Percentiles rank a stretch among this genome's conserved stretches.
Conservation (phyloP, 2,329 filamentous ascomycete genomes). For the Emergomyces pasteurianus region DNA sequence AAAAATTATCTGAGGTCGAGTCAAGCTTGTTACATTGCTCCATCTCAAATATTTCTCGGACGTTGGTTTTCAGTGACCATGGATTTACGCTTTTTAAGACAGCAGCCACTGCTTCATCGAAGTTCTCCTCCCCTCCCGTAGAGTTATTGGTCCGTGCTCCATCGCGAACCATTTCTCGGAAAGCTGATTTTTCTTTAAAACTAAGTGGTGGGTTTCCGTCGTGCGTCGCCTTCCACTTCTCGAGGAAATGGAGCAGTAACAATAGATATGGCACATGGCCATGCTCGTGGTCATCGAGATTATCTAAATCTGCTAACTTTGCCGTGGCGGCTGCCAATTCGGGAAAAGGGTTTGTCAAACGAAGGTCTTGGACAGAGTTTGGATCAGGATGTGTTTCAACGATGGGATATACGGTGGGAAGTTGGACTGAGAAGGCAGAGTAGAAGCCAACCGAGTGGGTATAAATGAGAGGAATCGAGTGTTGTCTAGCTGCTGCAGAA, state of each 20-base stretch:
- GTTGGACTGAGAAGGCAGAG: conserved; percentile 68
- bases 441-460: conserved; percentile 89
- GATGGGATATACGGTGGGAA: conserved; percentile 74
- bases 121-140: conserved; percentile 92
- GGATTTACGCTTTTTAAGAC: conserved; percentile 76
- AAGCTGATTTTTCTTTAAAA: conserved; percentile 78
- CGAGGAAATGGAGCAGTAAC: conserved; percentile 69
- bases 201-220: conserved; percentile 55
- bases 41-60: conserved; percentile 70
- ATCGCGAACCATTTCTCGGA: conserved; percentile 57
- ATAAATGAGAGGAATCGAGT: conserved; percentile 63
- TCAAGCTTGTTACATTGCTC: conserved; percentile 42
- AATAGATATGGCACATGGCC: conserved; percentile 84
- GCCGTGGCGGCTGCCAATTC: conserved; percentile 59
- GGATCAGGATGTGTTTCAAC: conserved; percentile 93
- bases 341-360: conserved; percentile 74
- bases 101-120: conserved; percentile 77
- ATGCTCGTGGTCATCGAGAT: conserved; percentile 65
- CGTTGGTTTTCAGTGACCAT: conserved; percentile 53
- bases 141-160: conserved; percentile 59
- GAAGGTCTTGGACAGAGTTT: conserved; percentile 70
- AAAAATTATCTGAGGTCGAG: conserved; percentile 55
- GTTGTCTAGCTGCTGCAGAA: conserved; percentile 38
- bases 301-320: conserved; percentile 55
- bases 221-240: conserved; percentile 64